Percentiles rank a stretch among this genome's conserved stretches.
These are phyloP conservation scores for Aspergillus pseudoglaucus DNA, from an alignment of 2,329 filamentous ascomycete species.

Conservation along the genomic window DNA sequence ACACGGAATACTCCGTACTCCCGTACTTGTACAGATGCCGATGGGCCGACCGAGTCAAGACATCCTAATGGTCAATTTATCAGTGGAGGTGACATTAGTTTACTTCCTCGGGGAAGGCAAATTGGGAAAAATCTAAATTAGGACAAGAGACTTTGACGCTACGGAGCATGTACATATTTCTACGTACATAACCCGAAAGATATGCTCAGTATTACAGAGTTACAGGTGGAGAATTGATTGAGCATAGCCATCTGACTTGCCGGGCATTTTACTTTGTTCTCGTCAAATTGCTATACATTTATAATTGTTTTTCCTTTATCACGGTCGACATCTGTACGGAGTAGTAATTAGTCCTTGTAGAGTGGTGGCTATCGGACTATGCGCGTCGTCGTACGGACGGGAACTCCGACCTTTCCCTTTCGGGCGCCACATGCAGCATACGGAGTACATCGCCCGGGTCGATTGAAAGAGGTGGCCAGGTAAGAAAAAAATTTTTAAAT, in stretches of 20 bases:
- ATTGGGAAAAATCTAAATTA: neutral
- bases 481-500: neutral
- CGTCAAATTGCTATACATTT: too few relatives aligned
- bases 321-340: neutral
- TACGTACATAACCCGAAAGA: neutral
- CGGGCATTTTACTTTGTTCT: too few relatives aligned
- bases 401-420: conserved; percentile 1
- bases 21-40: conserved; percentile 5
- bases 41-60: conserved; percentile 10
- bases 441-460: neutral
- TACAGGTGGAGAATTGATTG: too few relatives aligned
- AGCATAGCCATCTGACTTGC: too few relatives aligned
- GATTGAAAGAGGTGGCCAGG: neutral
- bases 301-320: too few relatives aligned
- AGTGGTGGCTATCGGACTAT: neutral
- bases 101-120: neutral
- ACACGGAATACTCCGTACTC: neutral
- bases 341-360: neutral
- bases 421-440: conserved; percentile 4
- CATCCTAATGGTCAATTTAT: neutral
- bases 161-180: neutral
- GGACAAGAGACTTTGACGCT: neutral
- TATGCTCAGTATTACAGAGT: too few relatives aligned
- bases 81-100: neutral
- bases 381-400: neutral